Evolutionary conservation across 768 basidiomycete genomes (phyloP), one percentile per base, ranked within the genome.

Genomic region (Rubroboletus pulcherrimus): DNA sequence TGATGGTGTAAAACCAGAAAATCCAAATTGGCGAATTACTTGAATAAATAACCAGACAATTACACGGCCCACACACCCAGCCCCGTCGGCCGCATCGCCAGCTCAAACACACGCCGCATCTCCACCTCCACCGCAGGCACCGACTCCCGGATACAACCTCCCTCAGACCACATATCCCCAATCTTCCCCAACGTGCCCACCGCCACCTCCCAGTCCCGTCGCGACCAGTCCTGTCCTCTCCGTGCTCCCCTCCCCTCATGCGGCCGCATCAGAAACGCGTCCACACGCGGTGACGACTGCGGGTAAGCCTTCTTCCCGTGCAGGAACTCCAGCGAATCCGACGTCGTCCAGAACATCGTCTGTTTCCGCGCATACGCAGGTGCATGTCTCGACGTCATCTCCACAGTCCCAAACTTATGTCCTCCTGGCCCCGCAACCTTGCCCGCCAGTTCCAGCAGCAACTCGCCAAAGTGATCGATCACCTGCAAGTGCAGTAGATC

Each of bases 141-240:
- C 0, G 83, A 82, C 57, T 79, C 79, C 6, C 65, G 58, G 35
- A 91, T 74, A 41, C 87, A 74, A n/a, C 73, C 76, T 9, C 65
- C 71, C 49, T 88, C 84, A 4, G 69, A 71, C 80, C 85, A 90
- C 26, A 66, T 60, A 1, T 66, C 70, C 1, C 81, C 86, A 38
- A 89, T 70, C 29, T 64, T 66, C 33, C 66, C 70, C 64, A 92
- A 62, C 48, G 73, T 75, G 7, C 62, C 61, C 54, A 87, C 66
- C 30, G 74, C 80, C 12, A 78, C 74, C 59, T 78, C 73, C 89
- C 90, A 92, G 62, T 85, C 87, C 49, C 76, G 73, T 44, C 80
- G 74, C 12, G 85, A 76, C 89, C 89, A 93, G 59, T 91, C 87
- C 63, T 83, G 80, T 2, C 90, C 90, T n/a, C 80, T 71, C 44